Evolutionary conservation across 164 flowering plant species (phyloP).

Genomic region (Magnolia kwangsiensis): DNA sequence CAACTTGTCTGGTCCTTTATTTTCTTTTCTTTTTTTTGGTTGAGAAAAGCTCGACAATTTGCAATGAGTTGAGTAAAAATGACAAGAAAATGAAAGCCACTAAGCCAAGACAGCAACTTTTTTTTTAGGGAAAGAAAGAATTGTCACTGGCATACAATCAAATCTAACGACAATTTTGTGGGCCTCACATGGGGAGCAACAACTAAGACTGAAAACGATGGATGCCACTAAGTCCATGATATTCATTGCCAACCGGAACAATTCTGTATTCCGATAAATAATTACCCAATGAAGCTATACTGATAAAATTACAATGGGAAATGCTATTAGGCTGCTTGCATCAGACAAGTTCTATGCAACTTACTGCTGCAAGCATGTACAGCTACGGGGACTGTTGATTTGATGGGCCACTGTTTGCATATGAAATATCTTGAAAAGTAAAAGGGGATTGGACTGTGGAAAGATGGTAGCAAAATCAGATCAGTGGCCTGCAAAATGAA

Average conservation of each 20-base stretch:
- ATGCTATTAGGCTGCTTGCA: background rate
- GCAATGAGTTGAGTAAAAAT: background rate
- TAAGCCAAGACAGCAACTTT: background rate
- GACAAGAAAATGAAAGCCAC: constrained; percentile 7
- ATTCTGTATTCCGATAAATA: background rate
- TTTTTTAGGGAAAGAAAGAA: background rate
- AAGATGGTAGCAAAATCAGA: background rate
- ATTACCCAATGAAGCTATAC: background rate
- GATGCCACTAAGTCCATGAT: background rate
- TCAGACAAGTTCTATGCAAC: background rate
- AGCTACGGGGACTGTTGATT: background rate
- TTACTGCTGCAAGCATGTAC: background rate
- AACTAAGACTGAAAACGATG: background rate
- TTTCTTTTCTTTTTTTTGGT: background rate
- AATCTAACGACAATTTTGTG: background rate
- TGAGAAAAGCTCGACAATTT: background rate
- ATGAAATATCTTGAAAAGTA: background rate
- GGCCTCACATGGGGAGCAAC: background rate
- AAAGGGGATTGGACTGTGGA: background rate
- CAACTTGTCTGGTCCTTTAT: background rate
- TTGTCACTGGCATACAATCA: background rate
- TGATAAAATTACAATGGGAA: background rate
- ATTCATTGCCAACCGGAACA: background rate
- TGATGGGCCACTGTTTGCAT: background rate
- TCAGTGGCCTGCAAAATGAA: background rate